These are phyloP conservation scores for Scedosporium dehoogii DNA, from an alignment of 2,329 filamentous ascomycete species.

Conservation along the genomic window DNA sequence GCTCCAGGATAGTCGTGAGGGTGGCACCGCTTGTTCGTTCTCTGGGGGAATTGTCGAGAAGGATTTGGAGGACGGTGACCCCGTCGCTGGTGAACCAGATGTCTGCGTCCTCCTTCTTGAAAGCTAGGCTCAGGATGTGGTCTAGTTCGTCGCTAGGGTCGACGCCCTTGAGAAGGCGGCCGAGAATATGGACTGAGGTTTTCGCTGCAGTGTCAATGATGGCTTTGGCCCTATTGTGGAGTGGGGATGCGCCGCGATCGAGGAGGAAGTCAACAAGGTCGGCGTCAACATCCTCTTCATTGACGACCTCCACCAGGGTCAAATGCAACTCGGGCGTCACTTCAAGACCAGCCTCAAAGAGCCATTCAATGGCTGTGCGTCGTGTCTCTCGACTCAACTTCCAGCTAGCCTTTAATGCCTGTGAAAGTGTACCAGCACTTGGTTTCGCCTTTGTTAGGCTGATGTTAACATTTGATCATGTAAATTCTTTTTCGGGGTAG, in stretches of 20 bases:
- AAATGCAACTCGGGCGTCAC: constrained; percentile 39
- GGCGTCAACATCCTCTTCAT: constrained; percentile 40
- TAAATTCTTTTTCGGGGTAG: neutral
- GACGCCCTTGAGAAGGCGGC: constrained; percentile 30
- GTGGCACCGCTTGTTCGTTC: constrained; percentile 35
- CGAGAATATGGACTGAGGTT: constrained; percentile 26
- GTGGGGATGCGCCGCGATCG: constrained; percentile 39
- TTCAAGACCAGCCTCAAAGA: constrained; percentile 41
- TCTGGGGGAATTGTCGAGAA: constrained; percentile 38
- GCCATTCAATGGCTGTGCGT: constrained; percentile 35
- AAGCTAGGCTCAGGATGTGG: constrained; percentile 33
- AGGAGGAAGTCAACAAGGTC: constrained; percentile 37
- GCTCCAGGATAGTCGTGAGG: constrained; percentile 34
- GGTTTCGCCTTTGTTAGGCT: constrained; percentile 28
- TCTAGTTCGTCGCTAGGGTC: constrained; percentile 33
- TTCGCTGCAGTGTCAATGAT: constrained; percentile 37
- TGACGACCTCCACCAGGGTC: constrained; percentile 39
- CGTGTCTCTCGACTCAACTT: constrained; percentile 37
- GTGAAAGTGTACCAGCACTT: constrained; percentile 34
- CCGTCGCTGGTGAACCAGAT: constrained; percentile 39
- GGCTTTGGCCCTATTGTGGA: constrained; percentile 40
- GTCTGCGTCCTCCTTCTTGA: constrained; percentile 27
- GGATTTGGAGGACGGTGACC: constrained; percentile 32
- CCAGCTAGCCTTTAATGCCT: constrained; percentile 44
- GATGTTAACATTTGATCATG: neutral